These are phyloP conservation scores for Botrytis hyacinthi DNA, from an alignment of 2,329 filamentous ascomycete genomes.

Conservation along the genomic window DNA sequence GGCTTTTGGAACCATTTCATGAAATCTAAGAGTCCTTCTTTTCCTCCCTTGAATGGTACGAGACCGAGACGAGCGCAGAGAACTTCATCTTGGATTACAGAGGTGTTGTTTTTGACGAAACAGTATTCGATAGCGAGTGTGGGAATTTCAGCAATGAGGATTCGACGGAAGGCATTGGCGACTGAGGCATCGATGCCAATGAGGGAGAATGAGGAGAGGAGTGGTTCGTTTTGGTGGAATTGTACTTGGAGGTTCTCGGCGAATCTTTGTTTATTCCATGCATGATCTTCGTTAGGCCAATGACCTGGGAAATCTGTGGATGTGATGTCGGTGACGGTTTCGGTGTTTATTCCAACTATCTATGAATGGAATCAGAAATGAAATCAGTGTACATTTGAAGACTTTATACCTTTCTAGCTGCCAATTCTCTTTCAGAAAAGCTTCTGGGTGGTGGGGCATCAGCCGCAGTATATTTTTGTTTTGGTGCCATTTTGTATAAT, in stretches of 20 bases:
- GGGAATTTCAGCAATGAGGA: slow-evolving; percentile 90
- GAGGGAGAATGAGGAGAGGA: slow-evolving; percentile 84
- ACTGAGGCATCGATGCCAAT: slow-evolving; percentile 88
- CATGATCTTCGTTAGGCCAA: slow-evolving; percentile 82
- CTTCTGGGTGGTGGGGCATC: neutral
- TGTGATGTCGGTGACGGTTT: slow-evolving; percentile 85
- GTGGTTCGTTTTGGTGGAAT: slow-evolving; percentile 79
- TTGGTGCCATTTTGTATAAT: slow-evolving; percentile 18
- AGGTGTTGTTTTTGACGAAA: slow-evolving; percentile 94
- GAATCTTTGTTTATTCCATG: slow-evolving; percentile 75
- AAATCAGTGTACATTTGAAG: neutral
- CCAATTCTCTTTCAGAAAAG: slow-evolving; percentile 52
- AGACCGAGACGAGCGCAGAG: slow-evolving; percentile 86
- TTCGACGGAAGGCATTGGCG: slow-evolving; percentile 95
- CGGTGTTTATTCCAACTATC: slow-evolving; percentile 82
- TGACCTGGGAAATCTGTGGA: slow-evolving; percentile 92
- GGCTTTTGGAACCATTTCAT: slow-evolving; percentile 80
- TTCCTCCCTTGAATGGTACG: slow-evolving; percentile 80
- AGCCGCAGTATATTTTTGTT: slow-evolving; percentile 4
- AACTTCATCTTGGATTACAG: slow-evolving; percentile 96
- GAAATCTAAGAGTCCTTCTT: slow-evolving; percentile 71
- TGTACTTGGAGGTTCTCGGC: slow-evolving; percentile 66
- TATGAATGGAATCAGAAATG: slow-evolving; percentile 41
- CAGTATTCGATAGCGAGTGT: slow-evolving; percentile 92
- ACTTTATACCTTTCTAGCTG: slow-evolving; percentile 54